These are phyloP conservation scores for Trichoderma pleuroti DNA, from an alignment of 2,329 filamentous ascomycete species.

Conservation along the genomic window DNA sequence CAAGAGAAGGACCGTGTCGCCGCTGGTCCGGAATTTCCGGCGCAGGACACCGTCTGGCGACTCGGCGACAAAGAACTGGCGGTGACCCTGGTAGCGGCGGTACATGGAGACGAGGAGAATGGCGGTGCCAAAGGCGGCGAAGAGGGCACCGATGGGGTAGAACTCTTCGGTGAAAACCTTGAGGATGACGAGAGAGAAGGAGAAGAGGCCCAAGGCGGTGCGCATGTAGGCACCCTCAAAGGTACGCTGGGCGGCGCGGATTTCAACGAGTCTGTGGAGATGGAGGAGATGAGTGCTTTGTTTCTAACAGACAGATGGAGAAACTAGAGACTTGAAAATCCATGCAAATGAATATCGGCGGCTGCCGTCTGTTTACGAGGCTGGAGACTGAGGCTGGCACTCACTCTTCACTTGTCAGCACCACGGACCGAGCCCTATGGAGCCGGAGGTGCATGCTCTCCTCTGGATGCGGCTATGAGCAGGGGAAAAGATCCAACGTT, in stretches of 20 bases:
- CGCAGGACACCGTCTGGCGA: constrained; percentile 34
- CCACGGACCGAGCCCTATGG: constrained; percentile 78
- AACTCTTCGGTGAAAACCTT: constrained; percentile 98
- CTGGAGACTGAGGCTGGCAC: constrained; percentile 26
- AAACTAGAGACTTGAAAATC: neutral
- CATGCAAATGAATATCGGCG: neutral
- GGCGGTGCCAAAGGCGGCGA: constrained; percentile 84
- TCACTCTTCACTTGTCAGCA: constrained; percentile 74
- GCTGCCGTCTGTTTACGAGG: neutral
- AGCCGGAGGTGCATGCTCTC: constrained; percentile 74
- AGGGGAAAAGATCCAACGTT: neutral
- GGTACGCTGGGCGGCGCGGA: constrained; percentile 90
- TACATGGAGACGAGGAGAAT: constrained; percentile 81
- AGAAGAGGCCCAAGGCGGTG: constrained; percentile 91
- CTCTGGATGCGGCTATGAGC: constrained; percentile 57
- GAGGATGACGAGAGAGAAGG: constrained; percentile 81
- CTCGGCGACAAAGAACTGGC: constrained; percentile 74
- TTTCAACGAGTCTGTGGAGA: constrained; percentile 70
- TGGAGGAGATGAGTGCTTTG: neutral
- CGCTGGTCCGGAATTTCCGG: constrained; percentile 60
- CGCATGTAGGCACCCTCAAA: constrained; percentile 97
- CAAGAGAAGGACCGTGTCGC: constrained; percentile 58
- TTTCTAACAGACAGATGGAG: neutral
- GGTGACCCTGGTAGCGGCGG: constrained; percentile 84
- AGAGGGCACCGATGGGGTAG: constrained; percentile 93